Conservation (phyloP, 148 eudicot species). For the Vaccinium macrocarpon region DNA sequence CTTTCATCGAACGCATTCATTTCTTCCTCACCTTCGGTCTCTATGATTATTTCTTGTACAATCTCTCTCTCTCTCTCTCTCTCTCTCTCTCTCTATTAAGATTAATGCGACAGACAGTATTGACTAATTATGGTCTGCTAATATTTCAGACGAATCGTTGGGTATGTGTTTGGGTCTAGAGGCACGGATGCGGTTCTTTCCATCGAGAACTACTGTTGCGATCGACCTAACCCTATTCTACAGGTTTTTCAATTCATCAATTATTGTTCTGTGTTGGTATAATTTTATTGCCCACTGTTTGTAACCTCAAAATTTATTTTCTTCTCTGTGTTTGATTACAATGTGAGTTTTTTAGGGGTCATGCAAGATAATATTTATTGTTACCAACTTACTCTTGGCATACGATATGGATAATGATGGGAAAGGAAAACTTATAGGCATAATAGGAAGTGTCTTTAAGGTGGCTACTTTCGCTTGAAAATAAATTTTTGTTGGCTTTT, state of each 20-base stretch:
- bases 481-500: too few species aligned
- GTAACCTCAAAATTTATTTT: neutral
- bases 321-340: too few species aligned
- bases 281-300: neutral
- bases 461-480: too few species aligned
- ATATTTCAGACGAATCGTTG: constrained; percentile 57
- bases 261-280: neutral
- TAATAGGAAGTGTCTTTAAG: too few species aligned
- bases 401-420: too few species aligned
- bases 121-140: constrained; percentile 10
- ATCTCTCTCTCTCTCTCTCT: neutral
- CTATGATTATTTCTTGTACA: constrained; percentile 75
- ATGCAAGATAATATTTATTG: too few species aligned
- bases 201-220: constrained; percentile 80
- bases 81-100: neutral
- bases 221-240: constrained; percentile 86
- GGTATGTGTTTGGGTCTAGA: constrained; percentile 53
- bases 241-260: constrained; percentile 46
- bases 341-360: too few species aligned
- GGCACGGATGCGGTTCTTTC: constrained; percentile 66
- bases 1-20: constrained; percentile 70
- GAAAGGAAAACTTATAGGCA: too few species aligned
- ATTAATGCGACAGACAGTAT: neutral
- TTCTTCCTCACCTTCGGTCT: constrained; percentile 78
- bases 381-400: too few species aligned